Conservation (phyloP, 192 early-diverging fungal genomes). For the Funneliformis mosseae region DNA sequence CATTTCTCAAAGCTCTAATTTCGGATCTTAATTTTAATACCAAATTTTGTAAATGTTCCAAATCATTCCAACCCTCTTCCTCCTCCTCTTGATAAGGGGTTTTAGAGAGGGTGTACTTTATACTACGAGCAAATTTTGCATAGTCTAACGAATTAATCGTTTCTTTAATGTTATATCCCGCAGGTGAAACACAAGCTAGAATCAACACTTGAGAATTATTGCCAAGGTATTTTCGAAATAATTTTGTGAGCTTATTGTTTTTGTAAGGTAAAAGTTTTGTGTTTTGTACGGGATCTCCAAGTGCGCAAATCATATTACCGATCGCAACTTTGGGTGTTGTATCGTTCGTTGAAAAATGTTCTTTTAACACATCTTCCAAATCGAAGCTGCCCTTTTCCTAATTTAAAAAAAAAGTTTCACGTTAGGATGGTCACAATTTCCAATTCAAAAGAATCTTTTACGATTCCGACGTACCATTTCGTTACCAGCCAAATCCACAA, state of each 20-base stretch:
- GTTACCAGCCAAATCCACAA: conserved; percentile 98
- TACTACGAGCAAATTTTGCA: conserved; percentile 93
- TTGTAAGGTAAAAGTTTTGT: conserved; percentile 88
- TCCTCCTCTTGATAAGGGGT: conserved; percentile 71
- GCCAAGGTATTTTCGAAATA: conserved; percentile 94
- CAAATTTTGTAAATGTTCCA: conserved; percentile 64
- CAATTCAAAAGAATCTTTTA: background rate
- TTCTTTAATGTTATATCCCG: conserved; percentile 82
- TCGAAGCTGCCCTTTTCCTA: conserved; percentile 88
- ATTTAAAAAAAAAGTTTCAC: background rate
- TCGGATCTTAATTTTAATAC: conserved; percentile 66
- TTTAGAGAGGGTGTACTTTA: conserved; percentile 77
- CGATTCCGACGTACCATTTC: conserved; percentile 61
- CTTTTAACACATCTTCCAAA: conserved; percentile 87
- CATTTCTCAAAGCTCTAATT: conserved; percentile 46
- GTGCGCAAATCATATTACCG: conserved; percentile 94
- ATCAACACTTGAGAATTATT: conserved; percentile 92
- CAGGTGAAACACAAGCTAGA: conserved; percentile 92
- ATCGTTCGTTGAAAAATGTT: conserved; percentile 87
- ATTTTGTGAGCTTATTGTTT: conserved; percentile 83
- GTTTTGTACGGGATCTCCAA: conserved; percentile 70
- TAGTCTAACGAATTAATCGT: conserved; percentile 96
- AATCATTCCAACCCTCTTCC: conserved; percentile 59
- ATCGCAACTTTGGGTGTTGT: conserved; percentile 71
- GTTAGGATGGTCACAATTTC: background rate